Base-by-base conservation (phyloP, 805 yeast species). In the Nakazawaea wyomingensis region DNA sequence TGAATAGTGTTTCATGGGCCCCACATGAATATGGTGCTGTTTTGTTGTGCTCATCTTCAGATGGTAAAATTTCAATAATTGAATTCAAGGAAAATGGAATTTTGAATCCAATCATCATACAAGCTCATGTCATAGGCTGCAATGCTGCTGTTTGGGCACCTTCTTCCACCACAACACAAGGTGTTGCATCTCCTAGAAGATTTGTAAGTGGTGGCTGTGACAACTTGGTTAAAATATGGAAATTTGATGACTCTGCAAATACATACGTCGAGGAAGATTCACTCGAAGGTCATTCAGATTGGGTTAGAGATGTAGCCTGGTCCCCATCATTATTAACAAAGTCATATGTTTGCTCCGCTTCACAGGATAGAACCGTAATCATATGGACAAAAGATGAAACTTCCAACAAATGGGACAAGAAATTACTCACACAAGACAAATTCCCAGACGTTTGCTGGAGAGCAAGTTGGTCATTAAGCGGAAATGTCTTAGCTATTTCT, bases 251-350 rank as follows among this genome's bases (percentile, higher is more conserved):
- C 9, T 64, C 73, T 5, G 54, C 56, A 37, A 75, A 72, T 51
- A 74, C 74, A 21, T 88, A 85, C 60, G 72, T 72, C 20, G 74
- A 82, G 54, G 96, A 91, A 62, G 82, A 81, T 34, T 75, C 78
- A 21, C 74, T 93, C 43, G 82, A 80, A 50, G 99, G 97, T 32
- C 99, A 93, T 64, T 72, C 86, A 14, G 99, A 93, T 64, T 93
- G 99, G 99, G 97, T 93, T 27, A 82, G 99, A 64, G 99, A 93
- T 61, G 97, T 91, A 48, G 88, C 95, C 4, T 93, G 99, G 99
- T 88, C 96, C 17, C 96, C 98, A 37, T 81, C 96, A 2, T 80
- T 87, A 37, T 74, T 93, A 49, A 76, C 87, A 37, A 83, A 86
- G 53, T 81, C 95, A 11, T 91, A 89, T 61, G 85, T 93, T 54